These are phyloP conservation scores for Dictyostelium capitatum DNA, from an alignment of 78 protist genomes.

Conservation along the genomic window DNA sequence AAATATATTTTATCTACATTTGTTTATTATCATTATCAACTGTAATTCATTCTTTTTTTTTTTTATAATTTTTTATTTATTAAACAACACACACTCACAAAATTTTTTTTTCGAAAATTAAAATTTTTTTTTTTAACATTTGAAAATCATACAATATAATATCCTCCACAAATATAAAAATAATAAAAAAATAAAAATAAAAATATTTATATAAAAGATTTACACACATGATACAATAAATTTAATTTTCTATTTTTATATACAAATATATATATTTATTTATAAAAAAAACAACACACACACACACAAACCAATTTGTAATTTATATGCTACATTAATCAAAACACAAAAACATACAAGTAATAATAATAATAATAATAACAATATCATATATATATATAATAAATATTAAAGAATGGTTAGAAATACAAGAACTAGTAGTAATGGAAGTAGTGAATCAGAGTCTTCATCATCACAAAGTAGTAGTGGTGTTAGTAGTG, in stretches of 20 bases:
- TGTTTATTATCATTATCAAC: too few relatives aligned
- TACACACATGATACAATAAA: too few relatives aligned
- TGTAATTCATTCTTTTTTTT: too few relatives aligned
- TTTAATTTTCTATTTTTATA: background rate
- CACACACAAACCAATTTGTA: background rate
- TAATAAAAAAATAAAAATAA: too few relatives aligned
- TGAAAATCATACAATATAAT: too few relatives aligned
- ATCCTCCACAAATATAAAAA: too few relatives aligned
- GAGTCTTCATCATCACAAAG: background rate
- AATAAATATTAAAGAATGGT: background rate
- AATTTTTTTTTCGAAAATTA: too few relatives aligned
- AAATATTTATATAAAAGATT: too few relatives aligned
- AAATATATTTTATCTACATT: too few relatives aligned
- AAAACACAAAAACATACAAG: background rate
- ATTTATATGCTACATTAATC: background rate
- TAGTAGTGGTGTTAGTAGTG: background rate
- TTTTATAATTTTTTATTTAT: too few relatives aligned
- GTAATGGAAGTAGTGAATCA: constrained; percentile 34
- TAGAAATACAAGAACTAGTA: constrained; percentile 19
- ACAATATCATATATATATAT: background rate
- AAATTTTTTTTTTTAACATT: too few relatives aligned
- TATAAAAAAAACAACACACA: background rate
- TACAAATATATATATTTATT: background rate
- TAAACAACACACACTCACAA: too few relatives aligned
- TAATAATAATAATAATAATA: background rate